phyloP scores from a whole-genome alignment of 805 yeast genomes.

The Ogataea paraovalis region DNA sequence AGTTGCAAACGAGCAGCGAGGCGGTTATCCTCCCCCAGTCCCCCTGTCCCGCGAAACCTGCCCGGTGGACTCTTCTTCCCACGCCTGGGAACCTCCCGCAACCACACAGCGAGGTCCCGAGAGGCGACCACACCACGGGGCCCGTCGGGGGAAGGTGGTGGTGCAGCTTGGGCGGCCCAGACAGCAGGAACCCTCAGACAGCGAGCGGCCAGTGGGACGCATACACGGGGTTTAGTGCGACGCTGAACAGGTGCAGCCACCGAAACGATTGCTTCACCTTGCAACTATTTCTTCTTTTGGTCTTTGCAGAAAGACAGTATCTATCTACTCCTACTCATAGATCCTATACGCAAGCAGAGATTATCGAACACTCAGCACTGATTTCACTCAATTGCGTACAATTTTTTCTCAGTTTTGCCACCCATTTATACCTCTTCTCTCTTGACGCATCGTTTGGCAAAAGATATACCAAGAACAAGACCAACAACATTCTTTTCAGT shows the following conservation, averaged over 20 bases:
- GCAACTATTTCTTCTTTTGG: neutral
- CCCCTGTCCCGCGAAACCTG: no score
- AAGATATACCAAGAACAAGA: neutral
- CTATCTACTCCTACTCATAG: neutral
- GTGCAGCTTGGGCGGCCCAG: no score
- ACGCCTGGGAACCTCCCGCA: no score
- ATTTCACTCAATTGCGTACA: neutral
- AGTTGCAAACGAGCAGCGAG: no score
- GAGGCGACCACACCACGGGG: no score
- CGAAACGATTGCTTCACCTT: neutral
- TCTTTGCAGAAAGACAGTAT: neutral
- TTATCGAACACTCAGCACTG: neutral
- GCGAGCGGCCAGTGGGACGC: neutral
- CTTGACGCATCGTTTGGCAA: neutral
- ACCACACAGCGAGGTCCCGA: no score
- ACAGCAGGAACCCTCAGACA: no score
- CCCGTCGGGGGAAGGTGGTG: no score
- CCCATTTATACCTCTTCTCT: neutral
- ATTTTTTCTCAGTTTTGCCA: neutral
- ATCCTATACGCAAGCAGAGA: neutral
- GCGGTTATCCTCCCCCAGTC: no score
- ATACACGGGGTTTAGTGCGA: neutral
- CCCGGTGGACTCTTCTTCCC: no score
- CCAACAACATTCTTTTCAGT: neutral
- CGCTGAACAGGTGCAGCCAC: neutral